Base-by-base conservation (phyloP, 148 eudicot genomes). In the Nepenthes gracilis region DNA sequence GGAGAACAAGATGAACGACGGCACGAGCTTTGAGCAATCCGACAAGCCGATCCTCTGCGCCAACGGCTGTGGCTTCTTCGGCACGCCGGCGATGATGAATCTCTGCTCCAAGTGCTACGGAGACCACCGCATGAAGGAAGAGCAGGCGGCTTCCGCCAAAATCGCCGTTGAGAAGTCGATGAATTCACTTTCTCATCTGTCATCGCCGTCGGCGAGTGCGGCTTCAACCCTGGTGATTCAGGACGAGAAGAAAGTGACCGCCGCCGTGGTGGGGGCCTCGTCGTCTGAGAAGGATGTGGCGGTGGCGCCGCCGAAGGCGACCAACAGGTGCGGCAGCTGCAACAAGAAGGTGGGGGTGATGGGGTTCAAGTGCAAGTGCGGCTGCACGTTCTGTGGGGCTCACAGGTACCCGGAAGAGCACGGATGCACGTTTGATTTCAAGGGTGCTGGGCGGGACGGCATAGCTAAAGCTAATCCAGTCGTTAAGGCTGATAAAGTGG, bases 391-490 rank as follows among this genome's bases (percentile, higher is more conserved):
- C 37, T 84, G 90, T 59, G 86, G 80, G 64, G 50, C 64, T 32
- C 89, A 84, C 33, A 60, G 89, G 78, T 81, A 81, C 55, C 81
- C 89, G 33, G 89, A 81, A 60, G 72, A 71, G 61, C 85, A 84
- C 54, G 72, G 55, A 1, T 84, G 89, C 48, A 43, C 45, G 57
- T 76, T 84, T 23, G 81, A 84, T 71, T 81, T 78, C 72, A 84
- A 78, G 70, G 64, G 64, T 4, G 10, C 35, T 8, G 89, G 81
- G 1, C 60, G 64, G 43, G 70, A 69, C 2, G 83, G 69, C 54
- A 74, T 81, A 10, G 74, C 64, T 1, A 67, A 72, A 73, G 80
- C 81, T 12, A 84, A 84, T 48, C 89, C 89, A 2, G 69, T 78
- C 50, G 74, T 81, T 0, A 81, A 74, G 62, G 89, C 80, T n/a